Evolutionary conservation across 352 stramenopile species (phyloP), one percentile per base, ranked within the genome.

Genomic region (Thalassiosira livingstoniorum): DNA sequence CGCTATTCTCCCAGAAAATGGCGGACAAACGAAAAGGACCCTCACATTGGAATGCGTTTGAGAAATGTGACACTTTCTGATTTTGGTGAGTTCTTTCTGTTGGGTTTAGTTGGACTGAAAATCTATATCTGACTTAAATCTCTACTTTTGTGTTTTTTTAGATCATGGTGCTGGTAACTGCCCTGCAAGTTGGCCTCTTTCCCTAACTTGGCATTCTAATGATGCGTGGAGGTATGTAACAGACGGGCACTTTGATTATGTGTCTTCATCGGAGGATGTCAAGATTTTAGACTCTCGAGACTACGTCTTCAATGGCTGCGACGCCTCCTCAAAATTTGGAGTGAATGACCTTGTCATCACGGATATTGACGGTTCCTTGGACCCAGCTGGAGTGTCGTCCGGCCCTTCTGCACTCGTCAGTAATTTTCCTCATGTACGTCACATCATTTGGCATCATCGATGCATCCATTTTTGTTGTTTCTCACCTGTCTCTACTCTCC

Each of bases 51-150:
- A 11, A 25, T 88, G 31, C 53, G 66, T 31, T 43, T 85, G 2
- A 83, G 43, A 54, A 88, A 85, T 63, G 60, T 85, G 15, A 78
- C 45, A 13, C 62, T 88, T 47, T 85, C 76, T 60, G 82, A 79
- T 29, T 88, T 88, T 58, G 77, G 82, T 69, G 78, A 75, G 65
- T 78, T 57, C 37, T 31, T 72, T 45, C 11, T 74, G 45, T 2
- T 27, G 75, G 60, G 42, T 58, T n/a, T n/a, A n/a, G n/a, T n/a
- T n/a, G n/a, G n/a, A n/a, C n/a, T n/a, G n/a, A n/a, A n/a, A n/a
- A n/a, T n/a, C n/a, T n/a, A n/a, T n/a, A n/a, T n/a, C n/a, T n/a
- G n/a, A n/a, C n/a, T n/a, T n/a, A n/a, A n/a, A n/a, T n/a, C n/a
- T n/a, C n/a, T n/a, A n/a, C n/a, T n/a, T n/a, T n/a, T n/a, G n/a